Evolutionary conservation across 1,284 basidiomycete genomes (phyloP), one percentile per base, ranked within the genome.

Genomic region (Marasmius sp.): DNA sequence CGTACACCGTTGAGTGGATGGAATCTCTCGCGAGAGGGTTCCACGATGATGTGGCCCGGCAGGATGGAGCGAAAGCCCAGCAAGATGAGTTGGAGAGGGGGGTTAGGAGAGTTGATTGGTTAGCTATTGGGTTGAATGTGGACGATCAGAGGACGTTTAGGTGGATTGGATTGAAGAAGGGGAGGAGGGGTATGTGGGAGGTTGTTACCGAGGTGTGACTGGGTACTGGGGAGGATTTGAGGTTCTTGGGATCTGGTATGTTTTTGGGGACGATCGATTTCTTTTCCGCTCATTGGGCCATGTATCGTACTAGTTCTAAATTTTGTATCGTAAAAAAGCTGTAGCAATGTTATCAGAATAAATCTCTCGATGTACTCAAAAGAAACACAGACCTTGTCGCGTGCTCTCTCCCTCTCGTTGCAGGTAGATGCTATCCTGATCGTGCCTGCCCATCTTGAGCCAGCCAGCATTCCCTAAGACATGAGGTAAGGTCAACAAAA

Each of bases 91-190:
- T 54, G 34, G 52, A 33, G 34, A 54, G 52, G 16, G 52, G 52
- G 12, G 52, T 54, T 33, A 54, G 52, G 36, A 54, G 34, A 16
- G 52, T 54, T 36, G 52, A 54, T 54, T 54, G 52, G 52, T 38
- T 54, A 34, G 52, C 52, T 36, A 37, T 54, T 54, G 52, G 52
- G 11, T 6, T 34, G 7, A 36, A 36, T 51, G n/a, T 20, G 34
- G 34, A 36, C 14, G 33, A 37, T 14, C 34, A 37, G n/a, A 37
- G 52, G n/a, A 36, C n/a, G 34, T 54, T 54, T 54, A 34, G 52
- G 52, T 54, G 52, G 52, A 54, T 38, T 6, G 52, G 52, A 34
- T 37, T 54, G 34, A 54, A n/a, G 16, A 54, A 38, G 20, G 52
- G 14, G 11, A 34, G 52, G 27, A 36, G 22, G 33, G 52, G 52